These are phyloP conservation scores for Meredithiella fracta DNA, from an alignment of 2,329 filamentous ascomycete species.

Conservation along the genomic window DNA sequence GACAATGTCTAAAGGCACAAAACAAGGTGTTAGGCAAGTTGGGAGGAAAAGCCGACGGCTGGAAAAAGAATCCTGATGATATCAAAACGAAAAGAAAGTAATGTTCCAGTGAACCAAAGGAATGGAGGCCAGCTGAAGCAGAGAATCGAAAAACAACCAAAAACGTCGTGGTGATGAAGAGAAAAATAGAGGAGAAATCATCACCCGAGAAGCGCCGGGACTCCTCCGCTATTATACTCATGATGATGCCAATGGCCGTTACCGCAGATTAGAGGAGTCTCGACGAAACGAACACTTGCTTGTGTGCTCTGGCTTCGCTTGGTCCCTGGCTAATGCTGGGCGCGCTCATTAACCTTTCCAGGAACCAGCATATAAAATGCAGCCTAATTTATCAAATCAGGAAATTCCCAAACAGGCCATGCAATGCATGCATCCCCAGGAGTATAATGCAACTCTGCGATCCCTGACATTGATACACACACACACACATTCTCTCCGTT, in stretches of 20 bases:
- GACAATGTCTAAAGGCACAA: constrained; percentile 7
- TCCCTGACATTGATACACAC: too few species aligned
- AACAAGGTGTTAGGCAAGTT: constrained; percentile 2
- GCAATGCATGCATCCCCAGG: too few species aligned
- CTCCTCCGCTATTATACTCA: background rate
- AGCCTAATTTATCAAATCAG: too few species aligned
- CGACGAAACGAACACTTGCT: background rate
- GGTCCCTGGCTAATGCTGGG: background rate
- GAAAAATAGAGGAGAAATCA: background rate
- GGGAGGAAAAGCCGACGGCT: background rate
- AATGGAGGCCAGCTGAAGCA: constrained; percentile 12
- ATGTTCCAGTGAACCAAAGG: constrained; percentile 6
- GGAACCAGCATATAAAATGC: too few species aligned
- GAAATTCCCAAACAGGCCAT: too few species aligned
- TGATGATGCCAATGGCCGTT: background rate
- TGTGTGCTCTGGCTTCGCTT: background rate
- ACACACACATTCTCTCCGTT: too few species aligned
- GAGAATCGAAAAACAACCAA: constrained; percentile 8
- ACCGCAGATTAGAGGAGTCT: background rate
- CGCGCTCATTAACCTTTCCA: too few species aligned
- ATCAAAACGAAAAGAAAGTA: constrained; percentile 5
- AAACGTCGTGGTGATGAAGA: constrained; percentile 4
- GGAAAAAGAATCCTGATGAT: background rate
- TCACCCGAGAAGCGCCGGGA: background rate
- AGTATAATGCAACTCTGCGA: too few species aligned